Evolutionary conservation across 331 rosid species (phyloP).

Genomic region (Erythrophleum ivorense): DNA sequence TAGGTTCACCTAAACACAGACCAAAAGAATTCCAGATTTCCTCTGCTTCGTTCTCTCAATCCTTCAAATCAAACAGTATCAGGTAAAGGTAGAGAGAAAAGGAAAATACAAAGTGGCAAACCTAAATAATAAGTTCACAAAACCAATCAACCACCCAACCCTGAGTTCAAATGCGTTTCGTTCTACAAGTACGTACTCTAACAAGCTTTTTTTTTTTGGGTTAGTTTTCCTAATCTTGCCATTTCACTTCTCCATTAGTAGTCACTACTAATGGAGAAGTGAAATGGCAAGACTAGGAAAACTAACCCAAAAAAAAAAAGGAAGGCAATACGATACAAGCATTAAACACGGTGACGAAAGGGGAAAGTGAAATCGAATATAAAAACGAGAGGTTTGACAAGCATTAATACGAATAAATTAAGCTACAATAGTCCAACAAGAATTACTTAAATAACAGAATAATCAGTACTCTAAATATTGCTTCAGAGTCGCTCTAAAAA

Average conservation of each 20-base stretch:
- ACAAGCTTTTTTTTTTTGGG: background rate
- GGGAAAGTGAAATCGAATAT: background rate
- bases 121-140: no score
- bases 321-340: background rate
- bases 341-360: background rate
- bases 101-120: no score
- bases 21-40: no score
- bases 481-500: slow-evolving; percentile 46
- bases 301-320: no score
- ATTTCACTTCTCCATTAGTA: background rate
- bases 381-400: slow-evolving; percentile 18
- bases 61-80: background rate
- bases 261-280: no score
- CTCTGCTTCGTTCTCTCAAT: no score
- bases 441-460: slow-evolving; percentile 48
- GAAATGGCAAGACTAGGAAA: no score
- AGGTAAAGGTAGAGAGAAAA: no score
- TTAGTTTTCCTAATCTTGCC: background rate
- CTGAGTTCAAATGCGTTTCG: background rate
- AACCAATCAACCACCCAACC: background rate
- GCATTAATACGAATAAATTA: slow-evolving; percentile 33
- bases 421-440: slow-evolving; percentile 44
- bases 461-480: slow-evolving; percentile 49
- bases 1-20: no score
- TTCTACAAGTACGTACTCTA: background rate